Conservation (phyloP, 139 green algal species). For the Marvania coccoides region DNA sequence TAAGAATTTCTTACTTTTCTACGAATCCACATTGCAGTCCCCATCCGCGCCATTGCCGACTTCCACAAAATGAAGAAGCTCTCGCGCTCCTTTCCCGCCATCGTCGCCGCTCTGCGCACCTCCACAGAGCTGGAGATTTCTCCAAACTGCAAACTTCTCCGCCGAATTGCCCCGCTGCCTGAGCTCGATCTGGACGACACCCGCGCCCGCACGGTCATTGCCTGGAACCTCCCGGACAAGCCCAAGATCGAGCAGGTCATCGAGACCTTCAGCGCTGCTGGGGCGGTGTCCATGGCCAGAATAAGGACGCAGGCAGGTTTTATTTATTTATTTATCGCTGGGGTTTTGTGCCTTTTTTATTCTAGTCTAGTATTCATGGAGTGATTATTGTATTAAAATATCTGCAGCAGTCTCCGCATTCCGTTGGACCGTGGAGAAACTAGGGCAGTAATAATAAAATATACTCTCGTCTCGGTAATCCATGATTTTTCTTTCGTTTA, state of each 20-base stretch:
- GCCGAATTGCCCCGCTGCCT: slow-evolving; percentile 25
- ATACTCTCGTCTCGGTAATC: no score
- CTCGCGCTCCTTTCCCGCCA: slow-evolving; percentile 18
- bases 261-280: neutral
- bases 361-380: no score
- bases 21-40: slow-evolving; percentile 26
- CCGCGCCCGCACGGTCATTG: slow-evolving; percentile 39
- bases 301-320: slow-evolving; percentile 6
- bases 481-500: no score
- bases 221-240: slow-evolving; percentile 40
- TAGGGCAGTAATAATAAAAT: no score
- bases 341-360: no score
- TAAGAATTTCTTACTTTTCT: no score
- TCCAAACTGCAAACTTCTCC: slow-evolving; percentile 12
- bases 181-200: slow-evolving; percentile 47
- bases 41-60: slow-evolving; percentile 44
- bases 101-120: slow-evolving; percentile 32
- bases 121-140: slow-evolving; percentile 24
- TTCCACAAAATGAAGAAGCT: slow-evolving; percentile 52
- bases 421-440: no score
- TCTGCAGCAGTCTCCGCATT: no score
- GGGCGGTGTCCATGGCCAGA: neutral
- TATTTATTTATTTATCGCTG: no score
- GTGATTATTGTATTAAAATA: no score
- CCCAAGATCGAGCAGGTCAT: slow-evolving; percentile 37